These are phyloP conservation scores for Tylopilus sp. DNA, from an alignment of 768 basidiomycete genomes.

Conservation along the genomic window DNA sequence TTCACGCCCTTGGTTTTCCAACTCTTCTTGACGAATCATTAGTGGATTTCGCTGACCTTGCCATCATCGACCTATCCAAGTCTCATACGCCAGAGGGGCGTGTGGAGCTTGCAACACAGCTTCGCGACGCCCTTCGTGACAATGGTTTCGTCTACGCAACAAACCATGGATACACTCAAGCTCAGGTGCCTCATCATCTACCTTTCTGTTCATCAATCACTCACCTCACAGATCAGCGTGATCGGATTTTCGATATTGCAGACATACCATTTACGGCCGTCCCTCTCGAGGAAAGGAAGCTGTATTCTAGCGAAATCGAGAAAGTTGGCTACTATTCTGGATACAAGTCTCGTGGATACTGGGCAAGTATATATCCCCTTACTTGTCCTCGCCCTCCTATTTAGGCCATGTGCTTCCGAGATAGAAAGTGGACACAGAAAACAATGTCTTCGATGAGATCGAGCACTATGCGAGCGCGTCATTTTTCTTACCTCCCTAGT, in stretches of 20 bases:
- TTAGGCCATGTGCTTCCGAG: background rate
- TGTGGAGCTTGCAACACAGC: constrained; percentile 37
- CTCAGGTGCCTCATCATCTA: constrained; percentile 22
- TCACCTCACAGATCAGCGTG: constrained; percentile 31
- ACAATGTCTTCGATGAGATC: constrained; percentile 59
- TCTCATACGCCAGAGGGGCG: constrained; percentile 40
- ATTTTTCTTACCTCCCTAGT: background rate
- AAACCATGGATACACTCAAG: constrained; percentile 37
- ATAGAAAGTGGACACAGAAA: constrained; percentile 48
- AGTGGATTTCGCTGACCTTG: constrained; percentile 50
- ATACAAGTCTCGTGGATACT: constrained; percentile 47
- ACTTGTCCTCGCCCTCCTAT: background rate
- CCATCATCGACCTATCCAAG: constrained; percentile 49
- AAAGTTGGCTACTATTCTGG: constrained; percentile 46
- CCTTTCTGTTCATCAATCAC: constrained; percentile 9
- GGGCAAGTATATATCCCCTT: constrained; percentile 33
- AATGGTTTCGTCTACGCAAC: constrained; percentile 41
- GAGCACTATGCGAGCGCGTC: constrained; percentile 56
- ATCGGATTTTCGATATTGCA: constrained; percentile 47
- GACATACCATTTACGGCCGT: constrained; percentile 43
- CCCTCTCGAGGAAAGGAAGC: constrained; percentile 38
- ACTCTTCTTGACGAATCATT: constrained; percentile 24
- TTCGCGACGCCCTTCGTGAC: constrained; percentile 43
- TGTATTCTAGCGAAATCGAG: constrained; percentile 36
- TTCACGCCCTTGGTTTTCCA: background rate